These are phyloP conservation scores for Kuraishia molischiana DNA, from an alignment of 805 yeast species.

Conservation along the genomic window DNA sequence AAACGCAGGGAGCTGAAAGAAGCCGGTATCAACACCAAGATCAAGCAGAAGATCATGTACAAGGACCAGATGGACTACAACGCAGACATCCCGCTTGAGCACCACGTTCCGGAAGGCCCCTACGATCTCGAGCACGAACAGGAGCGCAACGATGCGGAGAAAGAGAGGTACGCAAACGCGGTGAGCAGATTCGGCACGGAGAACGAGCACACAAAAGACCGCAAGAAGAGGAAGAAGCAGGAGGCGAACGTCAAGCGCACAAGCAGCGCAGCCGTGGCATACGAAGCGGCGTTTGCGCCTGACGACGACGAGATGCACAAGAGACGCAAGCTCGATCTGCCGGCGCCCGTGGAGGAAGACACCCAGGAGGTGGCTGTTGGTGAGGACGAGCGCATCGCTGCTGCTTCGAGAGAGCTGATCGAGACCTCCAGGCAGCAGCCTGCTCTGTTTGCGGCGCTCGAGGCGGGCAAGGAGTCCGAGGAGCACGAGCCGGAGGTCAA, in stretches of 20 bases:
- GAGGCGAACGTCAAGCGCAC: constrained; percentile 10
- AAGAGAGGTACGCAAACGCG: constrained; percentile 29
- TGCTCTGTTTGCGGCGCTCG: constrained; percentile 18
- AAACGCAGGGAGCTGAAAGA: constrained; percentile 74
- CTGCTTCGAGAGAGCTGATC: constrained; percentile 24
- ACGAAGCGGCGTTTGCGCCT: constrained; percentile 10
- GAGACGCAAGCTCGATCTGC: constrained; percentile 25
- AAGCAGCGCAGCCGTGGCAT: constrained; percentile 9
- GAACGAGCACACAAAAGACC: constrained; percentile 24
- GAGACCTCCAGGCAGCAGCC: constrained; percentile 22
- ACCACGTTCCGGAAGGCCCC: constrained; percentile 53
- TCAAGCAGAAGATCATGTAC: constrained; percentile 42
- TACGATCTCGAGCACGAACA: constrained; percentile 62
- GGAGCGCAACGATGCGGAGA: constrained; percentile 24
- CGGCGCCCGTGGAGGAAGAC: constrained; percentile 21
- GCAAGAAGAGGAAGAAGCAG: constrained; percentile 21
- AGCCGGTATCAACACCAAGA: constrained; percentile 52
- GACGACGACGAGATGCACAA: constrained; percentile 17
- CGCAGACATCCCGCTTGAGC: constrained; percentile 75
- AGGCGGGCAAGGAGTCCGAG: constrained; percentile 5
- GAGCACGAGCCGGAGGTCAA: constrained; percentile 2
- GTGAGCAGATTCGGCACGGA: constrained; percentile 36
- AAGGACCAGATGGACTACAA: constrained; percentile 70
- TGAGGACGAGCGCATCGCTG: constrained; percentile 24
- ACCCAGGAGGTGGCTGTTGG: constrained; percentile 8